These are phyloP conservation scores for Asterionellopsis glacialis DNA, from an alignment of 108 stramenopile genomes.

Conservation along the genomic window DNA sequence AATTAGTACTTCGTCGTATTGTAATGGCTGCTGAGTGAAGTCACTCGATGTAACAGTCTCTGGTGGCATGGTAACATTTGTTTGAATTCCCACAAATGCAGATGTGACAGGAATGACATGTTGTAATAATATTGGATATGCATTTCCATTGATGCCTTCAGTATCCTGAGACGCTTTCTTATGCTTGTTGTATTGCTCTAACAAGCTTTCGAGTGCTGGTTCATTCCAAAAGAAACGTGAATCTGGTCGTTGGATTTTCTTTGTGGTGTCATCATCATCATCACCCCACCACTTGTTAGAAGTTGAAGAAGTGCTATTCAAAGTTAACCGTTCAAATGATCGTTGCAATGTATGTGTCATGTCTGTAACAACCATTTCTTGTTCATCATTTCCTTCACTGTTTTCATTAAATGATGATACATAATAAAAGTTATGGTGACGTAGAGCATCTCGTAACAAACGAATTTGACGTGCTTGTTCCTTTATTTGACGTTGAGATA, in stretches of 20 bases:
- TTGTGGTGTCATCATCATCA: slow-evolving; percentile 4
- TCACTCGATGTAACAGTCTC: neutral
- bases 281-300: slow-evolving; percentile 3
- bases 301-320: neutral
- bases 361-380: slow-evolving; percentile 36
- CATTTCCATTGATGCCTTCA: slow-evolving; percentile 1
- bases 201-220: slow-evolving; percentile 51
- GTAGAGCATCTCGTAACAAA: slow-evolving; percentile 62
- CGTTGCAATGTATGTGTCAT: slow-evolving; percentile 61
- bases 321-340: slow-evolving; percentile 9
- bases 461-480: slow-evolving; percentile 69
- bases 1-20: slow-evolving; percentile 79
- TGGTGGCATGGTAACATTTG: slow-evolving; percentile 23
- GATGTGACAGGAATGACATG: slow-evolving; percentile 81
- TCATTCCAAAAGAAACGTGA: slow-evolving; percentile 95
- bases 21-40: slow-evolving; percentile 1
- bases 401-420: slow-evolving; percentile 15
- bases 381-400: slow-evolving; percentile 1
- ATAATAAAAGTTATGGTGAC: slow-evolving; percentile 75
- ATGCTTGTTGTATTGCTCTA: slow-evolving; percentile 17
- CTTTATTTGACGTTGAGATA: slow-evolving; percentile 7
- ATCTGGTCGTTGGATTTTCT: slow-evolving; percentile 40
- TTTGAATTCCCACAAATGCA: slow-evolving; percentile 83
- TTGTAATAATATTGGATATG: slow-evolving; percentile 32
- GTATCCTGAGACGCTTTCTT: neutral